A percentile compares a stretch with the other conserved stretches of the same genome.
phyloP scores from a whole-genome alignment of 805 yeast species.

The Kodamaea jinghongensis region DNA sequence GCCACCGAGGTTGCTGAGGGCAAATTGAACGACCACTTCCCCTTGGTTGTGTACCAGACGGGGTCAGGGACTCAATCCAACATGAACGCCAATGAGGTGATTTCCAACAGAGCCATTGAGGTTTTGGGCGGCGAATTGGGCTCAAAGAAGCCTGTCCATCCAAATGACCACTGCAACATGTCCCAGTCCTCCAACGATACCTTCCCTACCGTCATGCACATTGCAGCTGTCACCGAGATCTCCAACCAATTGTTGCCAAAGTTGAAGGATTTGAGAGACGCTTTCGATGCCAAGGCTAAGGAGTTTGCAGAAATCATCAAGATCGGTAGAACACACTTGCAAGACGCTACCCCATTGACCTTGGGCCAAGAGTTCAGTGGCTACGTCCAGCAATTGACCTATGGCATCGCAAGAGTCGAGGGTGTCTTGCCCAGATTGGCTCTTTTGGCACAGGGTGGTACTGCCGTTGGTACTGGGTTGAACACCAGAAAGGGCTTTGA shows the following conservation, averaged over 20 bases:
- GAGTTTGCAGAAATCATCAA: slow-evolving; percentile 36
- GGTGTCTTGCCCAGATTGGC: slow-evolving; percentile 32
- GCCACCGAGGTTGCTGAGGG: slow-evolving; percentile 40
- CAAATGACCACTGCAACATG: slow-evolving; percentile 41
- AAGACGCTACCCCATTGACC: slow-evolving; percentile 41
- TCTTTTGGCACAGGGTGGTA: slow-evolving; percentile 39
- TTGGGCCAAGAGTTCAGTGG: slow-evolving; percentile 42
- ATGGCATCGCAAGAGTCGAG: slow-evolving; percentile 33
- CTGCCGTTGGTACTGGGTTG: slow-evolving; percentile 43
- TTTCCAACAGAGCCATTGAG: slow-evolving; percentile 39
- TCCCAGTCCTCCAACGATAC: slow-evolving; percentile 40
- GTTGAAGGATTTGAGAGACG: slow-evolving; percentile 33
- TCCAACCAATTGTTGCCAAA: slow-evolving; percentile 28
- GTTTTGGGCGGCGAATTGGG: slow-evolving; percentile 38
- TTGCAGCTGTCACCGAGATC: slow-evolving; percentile 39
- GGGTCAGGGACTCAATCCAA: slow-evolving; percentile 42
- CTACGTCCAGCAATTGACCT: slow-evolving; percentile 35
- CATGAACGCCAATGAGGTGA: slow-evolving; percentile 42
- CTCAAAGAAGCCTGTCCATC: slow-evolving; percentile 38
- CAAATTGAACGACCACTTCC: slow-evolving; percentile 37
- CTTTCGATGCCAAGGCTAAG: slow-evolving; percentile 26
- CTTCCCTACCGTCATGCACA: slow-evolving; percentile 42
- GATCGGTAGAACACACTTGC: slow-evolving; percentile 41
- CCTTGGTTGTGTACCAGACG: slow-evolving; percentile 40
- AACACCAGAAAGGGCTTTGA: slow-evolving; percentile 39